A percentile compares a stretch with the other conserved stretches of the same genome.
Conservation (phyloP, 2,329 filamentous ascomycete species). For the Aureobasidium namibiae region DNA sequence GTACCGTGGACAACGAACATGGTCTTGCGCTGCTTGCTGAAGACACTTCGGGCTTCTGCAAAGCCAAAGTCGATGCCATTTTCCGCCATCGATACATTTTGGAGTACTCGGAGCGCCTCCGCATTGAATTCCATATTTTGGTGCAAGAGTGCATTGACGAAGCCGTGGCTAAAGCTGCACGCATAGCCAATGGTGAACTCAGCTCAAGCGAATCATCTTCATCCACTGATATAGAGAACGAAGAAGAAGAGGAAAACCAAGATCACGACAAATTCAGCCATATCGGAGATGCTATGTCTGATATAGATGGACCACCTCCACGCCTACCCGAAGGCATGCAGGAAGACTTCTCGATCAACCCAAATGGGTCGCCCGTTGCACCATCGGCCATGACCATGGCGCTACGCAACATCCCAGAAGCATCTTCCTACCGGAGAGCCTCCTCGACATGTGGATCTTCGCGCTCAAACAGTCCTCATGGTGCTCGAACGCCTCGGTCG, state of each 20-base stretch:
- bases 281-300: background rate
- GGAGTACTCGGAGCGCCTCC: constrained; percentile 92
- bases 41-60: constrained; percentile 78
- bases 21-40: constrained; percentile 79
- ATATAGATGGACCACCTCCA: background rate
- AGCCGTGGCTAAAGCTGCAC: constrained; percentile 79
- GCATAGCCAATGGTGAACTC: constrained; percentile 75
- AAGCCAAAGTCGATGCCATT: constrained; percentile 85
- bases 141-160: constrained; percentile 95
- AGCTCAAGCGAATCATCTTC: constrained; percentile 50
- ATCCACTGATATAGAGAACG: constrained; percentile 19
- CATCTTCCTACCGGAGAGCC: constrained; percentile 36
- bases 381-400: constrained; percentile 49
- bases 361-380: constrained; percentile 32
- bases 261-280: constrained; percentile 27
- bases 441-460: constrained; percentile 67
- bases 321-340: constrained; percentile 5
- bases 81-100: constrained; percentile 86
- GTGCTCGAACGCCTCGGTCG: constrained; percentile 85
- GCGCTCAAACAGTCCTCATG: constrained; percentile 79
- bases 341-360: constrained; percentile 9
- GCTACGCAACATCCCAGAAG: constrained; percentile 43
- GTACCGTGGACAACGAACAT: constrained; percentile 87
- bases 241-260: constrained; percentile 39
- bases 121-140: constrained; percentile 83